Base-by-base conservation (phyloP, 768 basidiomycete genomes). In the Phylloporus scabripes region DNA sequence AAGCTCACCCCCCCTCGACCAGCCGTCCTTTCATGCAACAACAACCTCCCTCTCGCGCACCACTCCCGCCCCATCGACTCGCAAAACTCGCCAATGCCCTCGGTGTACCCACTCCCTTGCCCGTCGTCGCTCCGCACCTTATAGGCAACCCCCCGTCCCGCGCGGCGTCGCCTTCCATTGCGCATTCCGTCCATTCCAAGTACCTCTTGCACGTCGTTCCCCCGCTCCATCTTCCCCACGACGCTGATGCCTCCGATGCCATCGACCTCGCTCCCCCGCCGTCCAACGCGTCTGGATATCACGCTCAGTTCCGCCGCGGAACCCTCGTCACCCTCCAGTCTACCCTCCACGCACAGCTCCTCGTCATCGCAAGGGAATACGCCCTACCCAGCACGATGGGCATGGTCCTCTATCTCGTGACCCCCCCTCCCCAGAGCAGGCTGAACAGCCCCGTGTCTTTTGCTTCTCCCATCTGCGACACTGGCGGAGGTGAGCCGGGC, bases 311-410 rank as follows among this genome's bases (percentile, higher is more conserved):
- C 61, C 79, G 80, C 12, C 80, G 94, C 23, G 94, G 94, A 7
- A 83, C 82, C n/a, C 75, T 98, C 11, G 79, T 97, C 4, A 86
- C 93, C 0, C 74, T 98, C 0, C 81, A 93, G 62, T 74, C 92
- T 5, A 90, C 85, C 0, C 71, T 98, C 1, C 84, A 90, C 36
- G 78, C 83, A 1, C 94, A 96, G 63, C 70, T 96, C 9, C 74
- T 75, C 18, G 87, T 91, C 7, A 96, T 98, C 45, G 92, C 94
- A 12, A 85, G 84, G 67, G 94, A 97, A 68, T 98, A 93, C 60
- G 88, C 89, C 3, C 73, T 98, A 15, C 94, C 94, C 1, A 91
- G 85, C 56, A 90, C 88, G 0, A 68, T 79, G 12, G 94, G 94
- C 5, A 69, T 97, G 41, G 73, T 89, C 37, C 74, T 97, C 2